Base-by-base conservation (phyloP, 2,329 filamentous ascomycete species). In the Westerdykella ornata region DNA sequence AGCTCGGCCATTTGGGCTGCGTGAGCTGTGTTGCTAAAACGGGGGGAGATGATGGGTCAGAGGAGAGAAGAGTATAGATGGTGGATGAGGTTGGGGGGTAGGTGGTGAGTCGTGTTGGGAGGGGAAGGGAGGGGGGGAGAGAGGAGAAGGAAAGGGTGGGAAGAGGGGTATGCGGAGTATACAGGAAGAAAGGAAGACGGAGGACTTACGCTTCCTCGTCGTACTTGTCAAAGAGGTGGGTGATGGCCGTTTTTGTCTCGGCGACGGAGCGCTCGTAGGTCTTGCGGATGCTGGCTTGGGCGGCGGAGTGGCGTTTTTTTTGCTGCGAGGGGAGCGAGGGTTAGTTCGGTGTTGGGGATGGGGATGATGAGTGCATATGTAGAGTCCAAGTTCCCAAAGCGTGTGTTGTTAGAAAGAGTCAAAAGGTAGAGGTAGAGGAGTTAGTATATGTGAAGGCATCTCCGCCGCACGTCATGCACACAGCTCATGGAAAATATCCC, bases 171-270 rank as follows among this genome's bases (percentile, higher is more conserved):
- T 7, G 18, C 13, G 18, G 13, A 6, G 13, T 4, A 15, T 34
- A 41, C 26, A 32, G n/a, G 16, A 4, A 31, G 9, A 38, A 5
- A 12, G 26, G 20, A 4, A 2, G 35, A 26, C 18, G 19, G 26
- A 37, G 11, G 28, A 30, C 57, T 57, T 52, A 66, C 63, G 51
- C 41, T 41, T 59, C 37, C 17, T 44, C 41, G 36, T 60, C 53
- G 22, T 60, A 53, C 2, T 52, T 37, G 13, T 54, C 51, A 35
- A 64, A 62, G 5, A 57, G 26, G 0, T 39, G 42, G 29, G 39
- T 47, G 44, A 66, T 56, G 13, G 43, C 42, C 6, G 42, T 36
- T 26, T 56, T 42, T n/a, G 47, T 31, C 1, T 42, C 36, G 15
- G 43, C 30, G 16, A 43, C 39, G 18, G 45, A 38, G 6, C 15